These are phyloP conservation scores for Pseudocercospora cruenta DNA, from an alignment of 2,329 filamentous ascomycete genomes.

Conservation along the genomic window DNA sequence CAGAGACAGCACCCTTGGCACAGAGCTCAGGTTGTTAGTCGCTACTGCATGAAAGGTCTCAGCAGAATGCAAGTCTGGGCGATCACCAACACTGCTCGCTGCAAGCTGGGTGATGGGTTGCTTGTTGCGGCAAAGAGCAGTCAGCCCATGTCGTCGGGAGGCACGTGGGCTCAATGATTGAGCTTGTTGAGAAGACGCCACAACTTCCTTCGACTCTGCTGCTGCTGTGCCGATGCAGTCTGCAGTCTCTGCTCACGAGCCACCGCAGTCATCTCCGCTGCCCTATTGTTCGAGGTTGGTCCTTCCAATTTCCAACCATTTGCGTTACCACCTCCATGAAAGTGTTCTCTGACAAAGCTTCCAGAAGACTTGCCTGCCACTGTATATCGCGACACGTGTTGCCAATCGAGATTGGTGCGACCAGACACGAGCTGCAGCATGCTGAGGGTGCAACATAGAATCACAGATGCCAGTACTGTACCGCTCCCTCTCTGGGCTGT, in stretches of 20 bases:
- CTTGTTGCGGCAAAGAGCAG: conserved; percentile 15
- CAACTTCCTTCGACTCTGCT: not conserved
- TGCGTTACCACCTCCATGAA: no score
- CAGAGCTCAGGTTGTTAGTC: not conserved
- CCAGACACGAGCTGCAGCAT: not conserved
- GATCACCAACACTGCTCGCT: conserved; percentile 17
- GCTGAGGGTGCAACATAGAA: not conserved
- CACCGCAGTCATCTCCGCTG: conserved; percentile 10
- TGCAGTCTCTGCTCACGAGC: not conserved
- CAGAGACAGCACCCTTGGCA: not conserved
- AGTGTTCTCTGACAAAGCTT: not conserved
- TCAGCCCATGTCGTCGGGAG: conserved; percentile 5
- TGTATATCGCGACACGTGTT: not conserved
- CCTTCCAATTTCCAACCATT: no score
- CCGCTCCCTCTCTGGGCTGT: not conserved
- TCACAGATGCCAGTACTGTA: not conserved
- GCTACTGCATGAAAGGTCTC: not conserved
- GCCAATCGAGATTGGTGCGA: not conserved
- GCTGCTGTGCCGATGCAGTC: not conserved
- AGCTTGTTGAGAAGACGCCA: conserved; percentile 13
- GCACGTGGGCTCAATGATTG: conserved; percentile 21
- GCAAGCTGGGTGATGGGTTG: conserved; percentile 7
- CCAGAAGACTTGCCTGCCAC: not conserved
- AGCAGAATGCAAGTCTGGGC: conserved; percentile 1
- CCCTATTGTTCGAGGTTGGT: no score